Base-by-base conservation (phyloP, 2,329 filamentous ascomycete species). In the Colletotrichum limetticola region DNA sequence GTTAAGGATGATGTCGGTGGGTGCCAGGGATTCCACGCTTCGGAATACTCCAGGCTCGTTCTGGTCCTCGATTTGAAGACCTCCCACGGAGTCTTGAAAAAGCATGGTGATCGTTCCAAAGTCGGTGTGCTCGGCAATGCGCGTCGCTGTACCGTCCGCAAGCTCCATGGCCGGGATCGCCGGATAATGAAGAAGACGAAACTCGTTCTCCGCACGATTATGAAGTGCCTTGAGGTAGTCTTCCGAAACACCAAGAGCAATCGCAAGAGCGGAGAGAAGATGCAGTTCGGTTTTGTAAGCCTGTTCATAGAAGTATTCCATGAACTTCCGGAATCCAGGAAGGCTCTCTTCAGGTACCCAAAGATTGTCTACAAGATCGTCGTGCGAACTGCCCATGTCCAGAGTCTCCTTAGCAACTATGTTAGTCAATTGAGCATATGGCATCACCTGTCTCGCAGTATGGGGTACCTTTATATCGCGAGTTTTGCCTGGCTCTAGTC, bases 151-250 rank as follows among this genome's bases (percentile, higher is more conserved):
- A 24, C 62, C 62, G 24, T 71, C 63, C 5, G 42, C 84, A 5
- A 82, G 86, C 30, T 76, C 85, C 22, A 85, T 83, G 1, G 81
- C 84, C 8, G 85, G 83, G 71, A 70, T 79, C 8, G 75, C 61
- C 3, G 74, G 75, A 8, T 75, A 76, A 52, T 75, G 72, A 4
- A 74, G 68, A 12, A 76, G 59, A 11, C 75, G 75, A 30, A 76
- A 66, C 63, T 76, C 72, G 24, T 74, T 75, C 22, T 74, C 67
- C 24, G 59, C 68, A 16, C 66, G 66, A 42, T 73, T 64, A 56
- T 72, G 66, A 35, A 74, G 66, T 2, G 58, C 8, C 35, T 26
- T 49, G 4, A 75, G 37, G 30, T 70, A 59, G 22, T 76, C 74
- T 3, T 78, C 77, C 3, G 78, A 75, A 1, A 83, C 74, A 3